Percentiles rank a stretch among this genome's conserved stretches.
These are phyloP conservation scores for Volvox reticuliferus DNA, from an alignment of 139 green algal genomes.

Conservation along the genomic window DNA sequence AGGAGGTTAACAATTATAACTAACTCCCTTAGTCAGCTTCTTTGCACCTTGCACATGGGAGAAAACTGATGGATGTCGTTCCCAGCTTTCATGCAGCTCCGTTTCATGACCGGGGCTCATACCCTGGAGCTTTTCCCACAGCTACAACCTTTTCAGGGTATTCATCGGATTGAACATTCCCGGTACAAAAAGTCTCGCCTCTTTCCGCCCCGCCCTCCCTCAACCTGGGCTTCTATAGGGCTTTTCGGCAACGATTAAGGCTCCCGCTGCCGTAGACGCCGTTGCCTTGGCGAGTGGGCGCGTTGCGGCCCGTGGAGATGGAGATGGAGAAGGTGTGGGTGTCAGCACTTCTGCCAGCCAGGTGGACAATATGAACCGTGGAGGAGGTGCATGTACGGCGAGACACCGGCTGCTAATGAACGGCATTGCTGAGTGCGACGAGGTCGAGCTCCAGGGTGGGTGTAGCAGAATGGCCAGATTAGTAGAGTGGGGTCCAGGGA, in stretches of 20 bases:
- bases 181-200: no score
- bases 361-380: background rate
- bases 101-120: background rate
- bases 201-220: background rate
- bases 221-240: background rate
- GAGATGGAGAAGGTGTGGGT: background rate
- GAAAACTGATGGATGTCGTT: background rate
- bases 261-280: background rate
- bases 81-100: no score
- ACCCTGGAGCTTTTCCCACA: background rate
- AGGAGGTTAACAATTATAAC: no score
- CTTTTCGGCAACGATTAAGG: background rate
- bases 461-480: background rate
- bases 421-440: conserved; percentile 10
- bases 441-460: background rate
- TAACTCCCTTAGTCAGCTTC: no score
- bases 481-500: no score
- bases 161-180: background rate
- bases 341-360: background rate
- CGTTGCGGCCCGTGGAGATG: background rate
- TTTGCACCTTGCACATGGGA: no score
- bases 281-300: background rate
- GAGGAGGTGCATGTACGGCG: background rate
- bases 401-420: background rate
- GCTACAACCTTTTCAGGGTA: background rate